Evolutionary conservation across 1,139 yeast genomes (phyloP), one percentile per base, ranked within the genome.

Genomic region (Candida gigantensis): DNA sequence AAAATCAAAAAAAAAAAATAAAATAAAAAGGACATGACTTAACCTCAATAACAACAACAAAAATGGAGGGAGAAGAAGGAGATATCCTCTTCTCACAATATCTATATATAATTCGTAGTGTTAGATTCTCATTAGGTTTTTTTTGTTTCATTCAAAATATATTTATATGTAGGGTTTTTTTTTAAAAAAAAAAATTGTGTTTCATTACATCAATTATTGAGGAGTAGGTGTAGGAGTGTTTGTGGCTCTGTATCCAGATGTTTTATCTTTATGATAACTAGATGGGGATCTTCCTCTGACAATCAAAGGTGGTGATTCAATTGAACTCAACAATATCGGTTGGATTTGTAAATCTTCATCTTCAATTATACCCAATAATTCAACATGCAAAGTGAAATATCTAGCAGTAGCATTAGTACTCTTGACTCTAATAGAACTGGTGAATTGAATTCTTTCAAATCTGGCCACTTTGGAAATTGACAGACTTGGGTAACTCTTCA

Each of bases 281-380:
- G 85, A 76, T 5, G 87, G 86, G 6, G 85, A 79, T 49, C 87
- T 65, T 2, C 88, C 88, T 45, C 87, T 65, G 23, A 81, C 74
- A n/a, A 77, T 67, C 45, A 81, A 64, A 1, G 84, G 81, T 1
- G 85, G 85, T 1, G 85, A 79, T 49, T 72, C 78, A 18, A 78
- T 55, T 1, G 65, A 57, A 20, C 69, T 58, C 37, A 69, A 55
- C 39, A 69, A 56, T 19, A 66, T 56, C 2, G 73, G 74, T 43
- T 67, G 71, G 13, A 63, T 64, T 40, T 61, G 65, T 28, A 57
- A 47, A 24, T 62, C 65, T 15, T 67, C 72, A 32, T 69, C 65
- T 36, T 69, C 77, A 27, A 64, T 52, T 19, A 67, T 60, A 5
- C 71, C 86, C 32, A 81, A 68, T 37, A 81, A 63, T 39, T 79